A percentile compares a stretch with the other conserved stretches of the same genome.
Evolutionary conservation across 2,329 filamentous ascomycete species (phyloP).

Genomic region (Penicillium expansum): DNA sequence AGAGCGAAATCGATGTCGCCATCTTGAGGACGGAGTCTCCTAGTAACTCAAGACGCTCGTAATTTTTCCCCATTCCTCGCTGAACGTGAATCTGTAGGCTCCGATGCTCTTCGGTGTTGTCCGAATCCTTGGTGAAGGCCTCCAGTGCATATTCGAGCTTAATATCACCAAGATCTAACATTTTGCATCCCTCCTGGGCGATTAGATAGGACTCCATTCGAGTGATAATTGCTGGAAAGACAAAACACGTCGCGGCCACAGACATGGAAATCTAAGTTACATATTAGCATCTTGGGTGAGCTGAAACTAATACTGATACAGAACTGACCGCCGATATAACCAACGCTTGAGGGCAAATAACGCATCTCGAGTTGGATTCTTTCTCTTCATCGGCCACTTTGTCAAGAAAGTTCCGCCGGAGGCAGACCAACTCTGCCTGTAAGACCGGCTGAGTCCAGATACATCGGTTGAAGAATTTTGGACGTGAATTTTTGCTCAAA

Average conservation of each 20-base stretch:
- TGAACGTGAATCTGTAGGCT: slow-evolving; percentile 70
- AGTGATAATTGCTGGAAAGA: slow-evolving; percentile 80
- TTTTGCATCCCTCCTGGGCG: slow-evolving; percentile 67
- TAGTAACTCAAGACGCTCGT: slow-evolving; percentile 89
- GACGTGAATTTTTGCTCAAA: slow-evolving; percentile 62
- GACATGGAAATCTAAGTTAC: slow-evolving; percentile 60
- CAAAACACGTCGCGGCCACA: slow-evolving; percentile 69
- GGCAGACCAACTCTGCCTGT: slow-evolving; percentile 67
- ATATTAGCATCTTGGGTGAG: neutral
- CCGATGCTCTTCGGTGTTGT: slow-evolving; percentile 72
- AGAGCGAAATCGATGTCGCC: slow-evolving; percentile 86
- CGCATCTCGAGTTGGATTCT: slow-evolving; percentile 54
- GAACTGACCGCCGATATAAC: slow-evolving; percentile 68
- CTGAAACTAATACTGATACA: neutral
- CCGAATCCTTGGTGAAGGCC: slow-evolving; percentile 87
- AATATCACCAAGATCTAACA: slow-evolving; percentile 62
- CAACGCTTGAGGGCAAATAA: slow-evolving; percentile 73
- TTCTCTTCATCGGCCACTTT: slow-evolving; percentile 54
- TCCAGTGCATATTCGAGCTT: slow-evolving; percentile 72
- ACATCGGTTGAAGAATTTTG: slow-evolving; percentile 50
- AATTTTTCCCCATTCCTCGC: slow-evolving; percentile 86
- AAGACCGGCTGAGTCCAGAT: slow-evolving; percentile 76
- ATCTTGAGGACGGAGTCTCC: slow-evolving; percentile 95
- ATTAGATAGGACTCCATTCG: slow-evolving; percentile 80
- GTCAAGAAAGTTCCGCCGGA: slow-evolving; percentile 82